Evolutionary conservation across 345 rosid species (phyloP), one percentile per base, ranked within the genome.

Genomic region (Lenwebbia sp.): DNA sequence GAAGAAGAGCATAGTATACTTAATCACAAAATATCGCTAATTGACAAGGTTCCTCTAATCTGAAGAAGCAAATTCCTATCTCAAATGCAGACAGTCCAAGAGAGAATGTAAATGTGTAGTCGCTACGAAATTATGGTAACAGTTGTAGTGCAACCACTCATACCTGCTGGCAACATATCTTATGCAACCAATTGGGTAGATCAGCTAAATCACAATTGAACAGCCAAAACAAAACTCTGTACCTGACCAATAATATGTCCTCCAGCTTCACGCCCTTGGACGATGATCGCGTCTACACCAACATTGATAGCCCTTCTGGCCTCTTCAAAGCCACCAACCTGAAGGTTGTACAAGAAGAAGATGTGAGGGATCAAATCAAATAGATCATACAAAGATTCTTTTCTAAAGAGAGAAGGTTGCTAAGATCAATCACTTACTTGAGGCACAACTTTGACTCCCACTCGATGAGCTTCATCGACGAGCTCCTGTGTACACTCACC

Each of bases 181-280:
- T 6, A 8, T 30, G 76, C 44, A 65, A 30, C 75, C 76, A 30
- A 65, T 65, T 65, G 6, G 23, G 76, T 62, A 19, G 75, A 30
- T 65, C 44, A 30, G 76, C 40, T 23, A 37, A 33, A 26, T 41
- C 40, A 33, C 23, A 23, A 33, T 25, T 10, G 30, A 17, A 56
- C 28, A 23, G 56, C 57, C 57, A 50, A 28, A 81, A n/a, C 37
- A 82, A 55, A 82, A 74, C 83, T 17, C 76, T 65, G 52, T 86
- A 95, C 99, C 96, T 94, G 94, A 78, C 99, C 96, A 83, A 92
- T 92, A 15, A 96, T 93, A 91, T 96, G 98, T 22, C 99, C 99
- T 52, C 97, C 98, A 21, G 97, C 99, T 93, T 94, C 99, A 65
- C 88, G 93, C 65, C 97, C 99, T 92, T 96, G 99, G 85, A 96